Percentiles rank a stretch among this genome's conserved stretches.
Evolutionary conservation across 2,329 filamentous ascomycete species (phyloP).

Genomic region (Plenodomus biglobosus): DNA sequence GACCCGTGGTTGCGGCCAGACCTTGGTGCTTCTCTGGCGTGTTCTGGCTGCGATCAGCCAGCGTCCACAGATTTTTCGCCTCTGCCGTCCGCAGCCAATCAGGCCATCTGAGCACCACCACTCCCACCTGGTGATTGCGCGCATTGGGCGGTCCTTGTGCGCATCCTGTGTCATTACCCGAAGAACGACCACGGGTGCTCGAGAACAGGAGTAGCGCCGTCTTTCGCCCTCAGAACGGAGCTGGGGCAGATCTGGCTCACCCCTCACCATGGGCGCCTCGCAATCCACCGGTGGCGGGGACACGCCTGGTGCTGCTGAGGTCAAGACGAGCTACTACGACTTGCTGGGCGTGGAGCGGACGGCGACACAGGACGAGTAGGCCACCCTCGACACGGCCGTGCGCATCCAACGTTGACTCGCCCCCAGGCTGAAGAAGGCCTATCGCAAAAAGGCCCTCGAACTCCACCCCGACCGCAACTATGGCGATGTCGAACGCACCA

Average conservation of each 20-base stretch:
- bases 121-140: conserved; percentile 7
- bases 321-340: conserved; percentile 82
- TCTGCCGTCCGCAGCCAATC: conserved; percentile 16
- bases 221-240: no score
- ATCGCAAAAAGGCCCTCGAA: conserved; percentile 85
- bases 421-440: conserved; percentile 86
- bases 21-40: conserved; percentile 1
- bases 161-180: not conserved
- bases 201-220: no score
- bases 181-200: no score
- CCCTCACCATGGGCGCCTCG: conserved; percentile 48
- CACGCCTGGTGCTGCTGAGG: conserved; percentile 27
- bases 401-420: not conserved
- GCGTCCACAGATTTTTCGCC: conserved; percentile 13
- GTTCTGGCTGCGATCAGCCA: conserved; percentile 7
- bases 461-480: conserved; percentile 94
- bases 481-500: conserved; percentile 80
- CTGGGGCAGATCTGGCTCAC: not conserved
- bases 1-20: no score
- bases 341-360: conserved; percentile 71
- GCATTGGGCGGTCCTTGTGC: not conserved
- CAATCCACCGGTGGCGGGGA: conserved; percentile 46
- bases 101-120: conserved; percentile 14
- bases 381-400: conserved; percentile 2
- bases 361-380: conserved; percentile 79